A percentile compares a stretch with the other conserved stretches of the same genome.
phyloP scores from a whole-genome alignment of 345 rosid genomes.

The Nephelium lappaceum region DNA sequence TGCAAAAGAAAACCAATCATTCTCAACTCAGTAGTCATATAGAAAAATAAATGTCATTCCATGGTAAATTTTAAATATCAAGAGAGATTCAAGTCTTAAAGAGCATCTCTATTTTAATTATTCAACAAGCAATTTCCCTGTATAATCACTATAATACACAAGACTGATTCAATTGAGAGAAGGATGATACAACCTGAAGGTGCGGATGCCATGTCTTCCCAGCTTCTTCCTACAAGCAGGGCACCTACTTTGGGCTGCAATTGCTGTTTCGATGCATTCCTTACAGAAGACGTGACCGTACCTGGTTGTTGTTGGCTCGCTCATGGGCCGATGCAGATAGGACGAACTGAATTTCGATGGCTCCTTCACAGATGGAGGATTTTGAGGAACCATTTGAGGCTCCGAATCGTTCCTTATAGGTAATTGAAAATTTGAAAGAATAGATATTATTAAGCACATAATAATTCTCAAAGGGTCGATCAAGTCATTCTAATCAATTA shows the following conservation, averaged over 20 bases:
- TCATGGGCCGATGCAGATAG: constrained; percentile 31
- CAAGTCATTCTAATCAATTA: background rate
- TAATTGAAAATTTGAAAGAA: background rate
- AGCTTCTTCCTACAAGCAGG: constrained; percentile 35
- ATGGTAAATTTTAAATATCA: background rate
- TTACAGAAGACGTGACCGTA: constrained; percentile 41
- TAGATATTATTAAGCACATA: too few species aligned
- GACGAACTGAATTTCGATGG: constrained; percentile 21
- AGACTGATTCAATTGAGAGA: constrained; percentile 1
- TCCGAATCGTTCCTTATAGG: background rate
- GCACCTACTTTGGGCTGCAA: constrained; percentile 26
- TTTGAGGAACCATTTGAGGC: background rate
- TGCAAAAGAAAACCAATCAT: too few species aligned
- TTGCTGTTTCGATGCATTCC: constrained; percentile 28
- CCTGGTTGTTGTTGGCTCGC: constrained; percentile 31
- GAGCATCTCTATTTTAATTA: too few species aligned
- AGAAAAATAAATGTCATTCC: too few species aligned
- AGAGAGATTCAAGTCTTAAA: background rate
- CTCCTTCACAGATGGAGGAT: background rate
- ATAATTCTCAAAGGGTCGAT: background rate
- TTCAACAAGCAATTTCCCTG: too few species aligned
- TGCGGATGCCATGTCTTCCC: constrained; percentile 21
- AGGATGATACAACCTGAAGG: constrained; percentile 32
- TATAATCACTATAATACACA: too few species aligned
- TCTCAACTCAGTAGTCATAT: too few species aligned